Base-by-base conservation (phyloP, 345 rosid genomes). In the Linum usitatissimum region DNA sequence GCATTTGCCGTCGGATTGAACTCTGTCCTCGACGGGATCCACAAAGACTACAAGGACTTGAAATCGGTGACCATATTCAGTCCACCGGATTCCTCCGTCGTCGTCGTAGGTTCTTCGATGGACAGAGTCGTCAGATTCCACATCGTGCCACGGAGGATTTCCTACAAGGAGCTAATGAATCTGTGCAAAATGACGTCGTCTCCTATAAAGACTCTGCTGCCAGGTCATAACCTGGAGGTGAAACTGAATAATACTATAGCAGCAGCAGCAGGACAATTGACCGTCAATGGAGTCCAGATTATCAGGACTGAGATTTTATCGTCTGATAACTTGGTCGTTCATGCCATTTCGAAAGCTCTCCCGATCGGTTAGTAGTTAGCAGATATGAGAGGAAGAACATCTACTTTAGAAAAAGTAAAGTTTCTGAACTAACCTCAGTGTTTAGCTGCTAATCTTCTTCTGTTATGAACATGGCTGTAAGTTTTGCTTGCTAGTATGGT, bases 1-100 rank as follows among this genome's bases (percentile, higher is more conserved):
- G 74, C 95, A 5, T 92, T 87, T 59, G 87, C 96, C 17, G 75
- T 88, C 10, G 90, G 87, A 30, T 63, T 91, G 68, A 72, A 89
- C 68, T 85, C 91, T 62, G 83, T 78, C 76, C 79, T 82, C 75
- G 76, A 76, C 18, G 75, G 84, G 62, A 80, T 85, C 72, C 74
- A 82, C 63, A 64, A 66, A 34, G 80, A 81, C 34, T 20, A 72
- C 69, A 65, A 28, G 60, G 71, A 70, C 60, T 53, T 85, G 53
- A 78, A 64, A 28, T 81, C 84, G 0, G 79, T 82, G 12, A 88
- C 98, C 3, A 75, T 86, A 51, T 80, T 86, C 58, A 76, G 87
- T 18, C 90, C 96, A 8, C 75, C 73, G 8, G 81, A 81, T 12
- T 79, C 86, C 9, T 67, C 66, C 0, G 71, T 81, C 20, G 63